Evolutionary conservation across 2,329 filamentous ascomycete genomes (phyloP), one percentile per base, ranked within the genome.

Genomic region (Hymenoscyphus salicellus): DNA sequence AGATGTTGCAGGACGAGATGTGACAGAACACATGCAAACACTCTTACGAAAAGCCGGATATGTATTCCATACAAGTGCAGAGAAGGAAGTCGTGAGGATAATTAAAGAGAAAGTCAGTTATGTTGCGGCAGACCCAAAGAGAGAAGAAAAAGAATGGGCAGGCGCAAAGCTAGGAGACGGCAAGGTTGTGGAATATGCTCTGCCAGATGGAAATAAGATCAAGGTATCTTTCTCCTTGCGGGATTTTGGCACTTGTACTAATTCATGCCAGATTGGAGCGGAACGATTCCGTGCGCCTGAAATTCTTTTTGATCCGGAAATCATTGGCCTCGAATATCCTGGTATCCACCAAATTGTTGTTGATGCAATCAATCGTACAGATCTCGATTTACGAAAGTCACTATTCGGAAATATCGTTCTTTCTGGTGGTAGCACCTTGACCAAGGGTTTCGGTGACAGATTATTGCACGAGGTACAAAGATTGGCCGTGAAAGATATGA

Each of bases 321-420:
- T 99, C 72, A 97, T 99, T 72, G 93, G 95, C 11, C 88, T 97
- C 61, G 95, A 99, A 79, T 99, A 97, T 80, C 92, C 93, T 5
- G 95, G 95, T 66, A 90, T 99, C 63, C 95, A 99, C 78, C 95
- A 99, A 79, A 97, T 99, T 68, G 92, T 99, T 41, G 93, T 97
- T 62, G 95, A 99, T 75, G 88, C 95, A 61, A 99, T 99, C 78
- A 93, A 90, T 77, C 87, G 94, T 69, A 97, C 94, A 32, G 95
- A 99, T 78, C 88, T 99, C 77, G 95, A 99, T 79, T 85, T 99
- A 63, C 90, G 95, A 70, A 98, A 98, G 78, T 86, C 91, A 20
- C 83, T 99, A 26, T 99, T 95, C 77, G 91, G 91, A 77, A 99
- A 97, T 80, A 98, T 99, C 76, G 94, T 99, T 66, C 86, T 99